Evolutionary conservation across 495 filamentous ascomycete species (phyloP).

Genomic region (Lentithecium fluviatile): DNA sequence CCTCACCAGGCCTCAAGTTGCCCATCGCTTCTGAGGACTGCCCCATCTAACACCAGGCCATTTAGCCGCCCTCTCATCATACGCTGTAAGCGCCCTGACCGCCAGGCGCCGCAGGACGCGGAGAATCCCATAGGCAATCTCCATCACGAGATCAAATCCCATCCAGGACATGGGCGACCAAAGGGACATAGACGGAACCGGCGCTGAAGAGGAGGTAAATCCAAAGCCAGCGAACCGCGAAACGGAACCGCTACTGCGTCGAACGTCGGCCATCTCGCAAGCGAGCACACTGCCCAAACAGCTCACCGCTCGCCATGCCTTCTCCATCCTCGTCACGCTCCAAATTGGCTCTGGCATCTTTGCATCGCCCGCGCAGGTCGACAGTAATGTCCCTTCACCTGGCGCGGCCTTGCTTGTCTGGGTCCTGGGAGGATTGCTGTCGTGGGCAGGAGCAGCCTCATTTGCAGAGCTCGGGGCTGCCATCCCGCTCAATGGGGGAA

Average conservation of each 20-base stretch:
- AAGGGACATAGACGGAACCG: not conserved
- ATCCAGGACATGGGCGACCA: too few species aligned
- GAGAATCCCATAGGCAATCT: too few species aligned
- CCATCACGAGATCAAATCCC: too few species aligned
- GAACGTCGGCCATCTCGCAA: not conserved
- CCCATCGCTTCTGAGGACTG: too few species aligned
- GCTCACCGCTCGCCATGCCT: conserved; percentile 29
- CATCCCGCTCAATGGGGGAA: conserved; percentile 48
- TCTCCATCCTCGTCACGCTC: conserved; percentile 43
- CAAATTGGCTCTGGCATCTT: conserved; percentile 51
- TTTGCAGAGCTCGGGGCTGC: conserved; percentile 48
- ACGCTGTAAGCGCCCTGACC: too few species aligned
- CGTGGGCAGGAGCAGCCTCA: conserved; percentile 49
- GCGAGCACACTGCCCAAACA: conserved; percentile 5
- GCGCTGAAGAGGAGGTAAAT: too few species aligned
- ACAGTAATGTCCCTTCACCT: conserved; percentile 41
- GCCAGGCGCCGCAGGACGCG: too few species aligned
- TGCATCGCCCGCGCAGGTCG: conserved; percentile 44
- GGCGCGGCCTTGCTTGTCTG: conserved; percentile 41
- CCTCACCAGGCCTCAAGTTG: too few species aligned
- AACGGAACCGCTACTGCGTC: conserved; percentile 10
- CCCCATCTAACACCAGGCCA: too few species aligned
- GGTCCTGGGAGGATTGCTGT: conserved; percentile 46
- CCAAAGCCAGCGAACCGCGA: conserved; percentile 7
- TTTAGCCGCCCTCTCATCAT: too few species aligned